A percentile compares a stretch with the other conserved stretches of the same genome.
Evolutionary conservation across 1,284 basidiomycete species (phyloP).

Genomic region (Sanghuangporus baumii): DNA sequence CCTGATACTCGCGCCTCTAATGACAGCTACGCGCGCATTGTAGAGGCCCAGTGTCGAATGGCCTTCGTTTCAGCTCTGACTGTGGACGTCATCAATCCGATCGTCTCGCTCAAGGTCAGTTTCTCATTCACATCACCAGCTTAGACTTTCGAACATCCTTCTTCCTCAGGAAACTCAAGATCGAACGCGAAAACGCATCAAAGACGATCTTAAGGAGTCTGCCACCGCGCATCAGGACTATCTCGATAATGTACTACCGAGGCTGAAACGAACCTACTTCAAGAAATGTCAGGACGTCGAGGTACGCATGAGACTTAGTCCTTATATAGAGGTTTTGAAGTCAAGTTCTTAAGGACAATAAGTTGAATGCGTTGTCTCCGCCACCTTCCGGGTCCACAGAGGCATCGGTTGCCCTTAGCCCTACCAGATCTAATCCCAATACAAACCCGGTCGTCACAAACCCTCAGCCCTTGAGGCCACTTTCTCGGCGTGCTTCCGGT

Average conservation of each 20-base stretch:
- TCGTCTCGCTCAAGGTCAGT: conserved; percentile 62
- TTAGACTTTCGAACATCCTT: not conserved
- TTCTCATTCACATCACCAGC: not conserved
- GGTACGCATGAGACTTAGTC: conserved; percentile 34
- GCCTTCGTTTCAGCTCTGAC: conserved; percentile 69
- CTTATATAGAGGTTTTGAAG: conserved; percentile 9
- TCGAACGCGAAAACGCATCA: conserved; percentile 82
- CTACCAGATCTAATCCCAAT: conserved; percentile 32
- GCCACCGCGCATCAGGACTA: conserved; percentile 70
- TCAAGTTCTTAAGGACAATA: conserved; percentile 47
- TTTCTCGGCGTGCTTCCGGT: conserved; percentile 68
- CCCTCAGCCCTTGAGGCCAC: conserved; percentile 64
- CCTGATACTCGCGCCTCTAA: not conserved
- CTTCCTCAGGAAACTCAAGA: conserved; percentile 72
- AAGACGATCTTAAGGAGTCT: conserved; percentile 81
- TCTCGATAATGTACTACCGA: conserved; percentile 68
- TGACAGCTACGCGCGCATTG: conserved; percentile 16
- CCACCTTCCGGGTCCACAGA: conserved; percentile 5
- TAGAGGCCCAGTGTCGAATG: conserved; percentile 79
- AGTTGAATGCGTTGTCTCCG: conserved; percentile 26
- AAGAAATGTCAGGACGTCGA: conserved; percentile 83
- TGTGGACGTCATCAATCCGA: conserved; percentile 65
- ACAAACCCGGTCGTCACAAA: conserved; percentile 42
- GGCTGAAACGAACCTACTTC: conserved; percentile 69
- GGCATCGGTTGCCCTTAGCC: conserved; percentile 10